Conservation (phyloP, 768 basidiomycete species). For the Xerocomellus amylosporus region DNA sequence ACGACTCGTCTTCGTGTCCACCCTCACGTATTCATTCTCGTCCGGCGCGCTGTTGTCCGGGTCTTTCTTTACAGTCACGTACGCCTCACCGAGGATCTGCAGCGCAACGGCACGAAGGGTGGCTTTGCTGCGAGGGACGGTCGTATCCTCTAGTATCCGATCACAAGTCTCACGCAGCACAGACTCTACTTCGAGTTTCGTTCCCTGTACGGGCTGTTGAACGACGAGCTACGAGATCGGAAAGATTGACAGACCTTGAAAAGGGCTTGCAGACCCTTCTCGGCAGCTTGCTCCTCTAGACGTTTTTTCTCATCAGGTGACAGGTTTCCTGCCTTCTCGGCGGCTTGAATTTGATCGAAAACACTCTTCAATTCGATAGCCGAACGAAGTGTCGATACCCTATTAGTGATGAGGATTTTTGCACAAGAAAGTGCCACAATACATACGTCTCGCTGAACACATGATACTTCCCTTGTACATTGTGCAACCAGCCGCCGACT, state of each 20-base stretch:
- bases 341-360: slow-evolving; percentile 89
- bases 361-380: slow-evolving; percentile 88
- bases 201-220: slow-evolving; percentile 49
- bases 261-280: slow-evolving; percentile 86
- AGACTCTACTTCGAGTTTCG: slow-evolving; percentile 89
- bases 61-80: slow-evolving; percentile 66
- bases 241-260: slow-evolving; percentile 64
- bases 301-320: slow-evolving; percentile 74
- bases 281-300: slow-evolving; percentile 88
- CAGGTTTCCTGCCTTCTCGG: slow-evolving; percentile 80
- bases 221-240: not conserved
- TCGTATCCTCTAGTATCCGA: slow-evolving; percentile 61
- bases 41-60: slow-evolving; percentile 37
- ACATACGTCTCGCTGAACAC: slow-evolving; percentile 90
- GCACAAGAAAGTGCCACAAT: not conserved
- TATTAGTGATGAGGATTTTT: slow-evolving; percentile 27
- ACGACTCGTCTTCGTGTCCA: slow-evolving; percentile 72
- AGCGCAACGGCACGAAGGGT: slow-evolving; percentile 75
- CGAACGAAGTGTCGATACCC: slow-evolving; percentile 79
- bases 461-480: slow-evolving; percentile 89
- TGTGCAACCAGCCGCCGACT: slow-evolving; percentile 91
- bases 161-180: slow-evolving; percentile 88
- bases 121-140: slow-evolving; percentile 53
- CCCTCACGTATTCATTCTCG: slow-evolving; percentile 77
- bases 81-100: slow-evolving; percentile 83